A percentile compares a stretch with the other conserved stretches of the same genome.
Evolutionary conservation across 1,139 yeast species (phyloP).

Genomic region (Kazachstania sp.): DNA sequence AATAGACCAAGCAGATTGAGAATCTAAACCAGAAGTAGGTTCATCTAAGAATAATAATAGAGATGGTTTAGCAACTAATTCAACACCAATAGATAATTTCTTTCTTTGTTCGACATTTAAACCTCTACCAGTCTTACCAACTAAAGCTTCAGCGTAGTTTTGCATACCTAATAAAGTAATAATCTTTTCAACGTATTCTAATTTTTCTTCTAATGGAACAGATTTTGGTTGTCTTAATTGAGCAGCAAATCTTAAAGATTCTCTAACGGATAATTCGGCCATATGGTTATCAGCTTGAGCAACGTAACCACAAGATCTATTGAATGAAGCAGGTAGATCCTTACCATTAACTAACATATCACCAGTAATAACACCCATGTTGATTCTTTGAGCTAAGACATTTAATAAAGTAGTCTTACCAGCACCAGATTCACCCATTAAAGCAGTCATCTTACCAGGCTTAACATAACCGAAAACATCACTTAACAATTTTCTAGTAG

Average conservation of each 20-base stretch:
- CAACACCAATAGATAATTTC: slow-evolving; percentile 58
- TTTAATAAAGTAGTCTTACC: slow-evolving; percentile 60
- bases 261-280: slow-evolving; percentile 51
- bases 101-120: slow-evolving; percentile 60
- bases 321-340: slow-evolving; percentile 44
- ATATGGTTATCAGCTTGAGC: slow-evolving; percentile 60
- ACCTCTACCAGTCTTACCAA: slow-evolving; percentile 51
- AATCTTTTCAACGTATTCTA: slow-evolving; percentile 52
- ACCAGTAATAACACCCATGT: slow-evolving; percentile 55
- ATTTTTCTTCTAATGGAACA: slow-evolving; percentile 42
- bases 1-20: slow-evolving; percentile 53
- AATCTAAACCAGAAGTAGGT: slow-evolving; percentile 53
- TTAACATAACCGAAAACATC: slow-evolving; percentile 57
- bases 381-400: slow-evolving; percentile 49
- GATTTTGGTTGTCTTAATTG: slow-evolving; percentile 46
- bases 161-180: slow-evolving; percentile 50
- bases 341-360: slow-evolving; percentile 55
- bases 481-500: slow-evolving; percentile 41
- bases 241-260: slow-evolving; percentile 53
- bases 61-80: slow-evolving; percentile 48
- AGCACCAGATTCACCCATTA: slow-evolving; percentile 67
- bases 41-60: slow-evolving; percentile 47
- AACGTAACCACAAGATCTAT: slow-evolving; percentile 56
- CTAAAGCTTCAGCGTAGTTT: slow-evolving; percentile 53
- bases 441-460: slow-evolving; percentile 56